These are phyloP conservation scores for Annona squamosa DNA, from an alignment of 164 flowering plant species.

Conservation along the genomic window DNA sequence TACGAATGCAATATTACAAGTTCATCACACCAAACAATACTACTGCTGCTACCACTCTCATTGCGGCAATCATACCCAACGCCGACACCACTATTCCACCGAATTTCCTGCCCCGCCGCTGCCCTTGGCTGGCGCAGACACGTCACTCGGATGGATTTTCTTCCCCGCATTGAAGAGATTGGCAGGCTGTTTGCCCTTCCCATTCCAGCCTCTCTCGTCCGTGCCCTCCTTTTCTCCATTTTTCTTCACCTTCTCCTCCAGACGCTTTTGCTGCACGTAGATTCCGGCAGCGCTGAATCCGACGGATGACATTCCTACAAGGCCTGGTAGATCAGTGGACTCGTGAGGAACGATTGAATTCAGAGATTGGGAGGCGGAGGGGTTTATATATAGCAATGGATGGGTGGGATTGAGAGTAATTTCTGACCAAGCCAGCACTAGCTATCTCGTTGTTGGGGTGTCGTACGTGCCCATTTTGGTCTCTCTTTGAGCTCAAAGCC, in stretches of 20 bases:
- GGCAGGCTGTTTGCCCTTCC: neutral
- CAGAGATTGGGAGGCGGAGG: neutral
- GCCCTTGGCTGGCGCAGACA: neutral
- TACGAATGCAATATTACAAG: too few relatives aligned
- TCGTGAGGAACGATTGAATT: neutral
- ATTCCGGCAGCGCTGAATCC: neutral
- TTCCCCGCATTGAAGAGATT: neutral
- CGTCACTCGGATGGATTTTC: neutral
- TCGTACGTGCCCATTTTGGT: neutral
- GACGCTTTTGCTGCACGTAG: neutral
- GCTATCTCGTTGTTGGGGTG: neutral
- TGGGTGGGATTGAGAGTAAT: neutral
- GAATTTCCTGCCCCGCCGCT: neutral
- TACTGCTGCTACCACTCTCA: neutral
- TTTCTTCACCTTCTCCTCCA: neutral
- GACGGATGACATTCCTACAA: neutral
- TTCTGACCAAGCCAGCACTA: constrained; percentile 1
- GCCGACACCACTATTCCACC: neutral
- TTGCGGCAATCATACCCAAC: neutral
- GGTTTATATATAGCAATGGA: neutral
- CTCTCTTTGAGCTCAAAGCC: neutral
- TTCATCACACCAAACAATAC: neutral
- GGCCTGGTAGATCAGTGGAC: neutral
- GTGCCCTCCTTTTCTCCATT: neutral
- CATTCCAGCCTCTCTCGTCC: neutral